A percentile compares a stretch with the other conserved stretches of the same genome.
Evolutionary conservation across 768 basidiomycete genomes (phyloP).

Genomic region (Naganishia vaughanmartiniae): DNA sequence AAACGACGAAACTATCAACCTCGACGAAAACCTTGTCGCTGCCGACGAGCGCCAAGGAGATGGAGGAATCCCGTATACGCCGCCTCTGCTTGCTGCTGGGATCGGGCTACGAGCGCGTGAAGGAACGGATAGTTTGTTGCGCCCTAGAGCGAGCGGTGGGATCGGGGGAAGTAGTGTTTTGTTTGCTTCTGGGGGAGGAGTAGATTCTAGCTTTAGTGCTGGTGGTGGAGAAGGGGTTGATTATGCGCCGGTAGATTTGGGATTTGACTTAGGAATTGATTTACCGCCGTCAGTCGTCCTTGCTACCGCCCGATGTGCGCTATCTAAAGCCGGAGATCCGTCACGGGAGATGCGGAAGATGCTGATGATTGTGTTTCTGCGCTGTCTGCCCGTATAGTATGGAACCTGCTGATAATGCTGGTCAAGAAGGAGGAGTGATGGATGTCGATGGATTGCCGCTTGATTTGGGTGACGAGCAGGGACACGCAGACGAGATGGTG

Average conservation of each 20-base stretch:
- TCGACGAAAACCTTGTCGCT: neutral
- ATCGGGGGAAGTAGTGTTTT: neutral
- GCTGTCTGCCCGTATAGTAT: neutral
- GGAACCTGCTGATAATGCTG: neutral
- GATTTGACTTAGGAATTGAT: constrained; percentile 11
- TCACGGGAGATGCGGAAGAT: no score
- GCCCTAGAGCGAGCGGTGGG: neutral
- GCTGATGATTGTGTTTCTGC: neutral
- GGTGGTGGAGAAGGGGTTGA: constrained; percentile 7
- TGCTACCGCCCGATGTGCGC: no score
- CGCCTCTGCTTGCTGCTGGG: neutral
- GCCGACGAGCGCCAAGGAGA: neutral
- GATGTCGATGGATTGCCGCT: neutral
- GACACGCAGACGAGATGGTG: neutral
- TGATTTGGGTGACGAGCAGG: neutral
- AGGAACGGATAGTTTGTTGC: neutral
- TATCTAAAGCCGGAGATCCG: no score
- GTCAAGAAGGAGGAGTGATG: neutral
- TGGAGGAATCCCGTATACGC: no score
- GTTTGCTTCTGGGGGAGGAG: neutral
- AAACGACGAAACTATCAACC: neutral
- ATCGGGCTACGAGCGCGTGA: neutral
- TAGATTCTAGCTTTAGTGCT: constrained; percentile 21
- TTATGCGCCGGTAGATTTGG: constrained; percentile 22
- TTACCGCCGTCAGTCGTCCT: constrained; percentile 16